These are phyloP conservation scores for Citrus cavaleriei DNA, from an alignment of 345 rosid species.

Conservation along the genomic window DNA sequence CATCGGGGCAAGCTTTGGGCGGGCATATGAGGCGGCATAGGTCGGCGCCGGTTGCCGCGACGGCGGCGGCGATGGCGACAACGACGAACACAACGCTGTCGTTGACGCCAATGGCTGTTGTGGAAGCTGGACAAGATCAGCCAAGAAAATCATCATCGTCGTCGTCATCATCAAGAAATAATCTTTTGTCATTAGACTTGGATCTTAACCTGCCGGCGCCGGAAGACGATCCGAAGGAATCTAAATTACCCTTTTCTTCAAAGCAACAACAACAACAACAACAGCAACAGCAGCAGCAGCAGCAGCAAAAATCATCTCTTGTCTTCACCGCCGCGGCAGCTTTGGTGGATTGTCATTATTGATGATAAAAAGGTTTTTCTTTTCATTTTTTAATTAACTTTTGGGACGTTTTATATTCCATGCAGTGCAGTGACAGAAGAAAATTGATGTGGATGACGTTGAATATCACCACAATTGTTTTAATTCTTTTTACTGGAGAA, in stretches of 20 bases:
- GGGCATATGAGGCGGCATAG: constrained; percentile 98
- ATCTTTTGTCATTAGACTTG: constrained; percentile 59
- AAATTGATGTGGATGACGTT: neutral
- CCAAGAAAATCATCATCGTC: constrained; percentile 21
- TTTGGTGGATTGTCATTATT: constrained; percentile 98
- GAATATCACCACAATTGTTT: neutral
- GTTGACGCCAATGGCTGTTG: constrained; percentile 38
- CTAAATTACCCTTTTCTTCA: constrained; percentile 45
- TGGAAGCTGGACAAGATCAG: constrained; percentile 28
- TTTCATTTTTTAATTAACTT: neutral
- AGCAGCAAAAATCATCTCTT: constrained; percentile 44
- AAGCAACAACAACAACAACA: constrained; percentile 46
- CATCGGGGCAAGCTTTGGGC: constrained; percentile 96
- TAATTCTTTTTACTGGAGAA: neutral
- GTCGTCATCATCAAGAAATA: constrained; percentile 21
- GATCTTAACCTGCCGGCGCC: constrained; percentile 99
- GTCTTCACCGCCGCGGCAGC: constrained; percentile 62
- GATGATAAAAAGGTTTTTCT: constrained; percentile 14
- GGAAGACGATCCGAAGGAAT: constrained; percentile 58
- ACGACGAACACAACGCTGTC: constrained; percentile 30
- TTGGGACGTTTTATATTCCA: neutral
- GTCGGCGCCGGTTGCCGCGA: constrained; percentile 30
- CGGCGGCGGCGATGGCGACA: neutral
- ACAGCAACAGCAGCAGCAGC: constrained; percentile 22
- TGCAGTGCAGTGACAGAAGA: neutral